Evolutionary conservation across 306 rosid genomes (phyloP).

Genomic region (Coriaria nepalensis): DNA sequence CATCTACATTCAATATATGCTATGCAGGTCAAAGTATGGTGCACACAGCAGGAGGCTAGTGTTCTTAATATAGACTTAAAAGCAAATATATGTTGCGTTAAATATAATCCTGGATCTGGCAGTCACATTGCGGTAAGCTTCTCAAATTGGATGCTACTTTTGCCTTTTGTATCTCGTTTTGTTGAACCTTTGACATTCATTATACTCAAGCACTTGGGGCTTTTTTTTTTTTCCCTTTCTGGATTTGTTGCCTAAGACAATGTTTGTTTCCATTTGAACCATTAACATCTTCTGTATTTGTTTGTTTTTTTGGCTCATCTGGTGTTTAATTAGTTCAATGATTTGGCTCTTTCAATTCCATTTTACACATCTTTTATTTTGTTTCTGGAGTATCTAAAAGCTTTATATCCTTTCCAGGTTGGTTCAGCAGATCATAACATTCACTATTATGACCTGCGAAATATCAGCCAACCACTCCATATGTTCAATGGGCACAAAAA

Average conservation of each 20-base stretch:
- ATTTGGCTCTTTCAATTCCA: no score
- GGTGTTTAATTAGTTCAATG: no score
- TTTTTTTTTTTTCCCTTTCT: no score
- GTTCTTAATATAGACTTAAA: constrained; percentile 91
- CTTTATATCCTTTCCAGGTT: constrained; percentile 39
- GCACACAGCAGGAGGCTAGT: constrained; percentile 86
- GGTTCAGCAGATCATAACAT: constrained; percentile 97
- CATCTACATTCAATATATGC: constrained; percentile 11
- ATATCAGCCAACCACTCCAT: constrained; percentile 66
- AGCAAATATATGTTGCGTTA: constrained; percentile 96
- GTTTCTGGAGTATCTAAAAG: not conserved
- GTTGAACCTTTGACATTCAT: constrained; percentile 3
- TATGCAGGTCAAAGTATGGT: constrained; percentile 90
- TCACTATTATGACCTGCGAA: constrained; percentile 89
- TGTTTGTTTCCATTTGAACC: no score
- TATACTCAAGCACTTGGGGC: no score
- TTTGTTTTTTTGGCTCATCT: no score
- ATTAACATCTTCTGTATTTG: no score
- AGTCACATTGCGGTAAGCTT: constrained; percentile 69
- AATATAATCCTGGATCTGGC: constrained; percentile 94
- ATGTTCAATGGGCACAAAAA: constrained; percentile 85
- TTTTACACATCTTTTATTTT: not conserved
- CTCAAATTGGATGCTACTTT: constrained; percentile 8
- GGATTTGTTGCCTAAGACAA: no score
- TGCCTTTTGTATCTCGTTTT: constrained; percentile 11